Evolutionary conservation across 345 rosid genomes (phyloP), one percentile per base, ranked within the genome.

Genomic region (Salix suchowensis): DNA sequence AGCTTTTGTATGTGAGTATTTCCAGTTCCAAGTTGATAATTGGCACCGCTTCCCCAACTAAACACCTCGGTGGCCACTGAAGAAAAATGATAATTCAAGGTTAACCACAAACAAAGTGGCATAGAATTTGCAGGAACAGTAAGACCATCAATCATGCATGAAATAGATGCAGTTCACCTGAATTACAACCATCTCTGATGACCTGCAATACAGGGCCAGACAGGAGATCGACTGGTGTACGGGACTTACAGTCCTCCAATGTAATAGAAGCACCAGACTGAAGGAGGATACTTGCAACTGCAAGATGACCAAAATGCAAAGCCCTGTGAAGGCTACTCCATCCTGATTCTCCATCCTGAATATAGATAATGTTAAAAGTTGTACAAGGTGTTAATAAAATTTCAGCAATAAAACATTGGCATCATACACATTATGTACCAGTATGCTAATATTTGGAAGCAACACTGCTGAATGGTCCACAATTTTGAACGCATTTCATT

Each of bases 291-390:
- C 94, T 90, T 75, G 97, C 99, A 54, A 92, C 99, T 21, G 98
- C 94, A 76, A 96, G 98, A 91, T 96, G 98, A 74, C 98, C 98
- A 82, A 96, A 96, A 82, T 96, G 96, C 79, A 93, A 88, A 77
- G 99, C 98, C 87, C 98, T 83, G 76, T 93, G 99, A 77, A 96
- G 97, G 82, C 97, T 89, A 84, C 94, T 93, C 96, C 99, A 96
- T 69, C 98, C 99, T 46, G 99, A 96, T 85, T 96, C 99, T 82
- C 99, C 99, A 86, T 96, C 99, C 99, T 93, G 87, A 85, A 81
- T 30, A 82, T 50, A 65, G 48, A 67, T 11, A 54, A 39, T 34
- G 39, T 42, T 40, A 62, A 67, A 34, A n/a, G 64, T 52, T 68
- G 81, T 28, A 28, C n/a, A 30, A 55, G 75, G 44, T 70, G 50